phyloP scores from a whole-genome alignment of 73 alveolate species.

The Urostyla sp. region DNA sequence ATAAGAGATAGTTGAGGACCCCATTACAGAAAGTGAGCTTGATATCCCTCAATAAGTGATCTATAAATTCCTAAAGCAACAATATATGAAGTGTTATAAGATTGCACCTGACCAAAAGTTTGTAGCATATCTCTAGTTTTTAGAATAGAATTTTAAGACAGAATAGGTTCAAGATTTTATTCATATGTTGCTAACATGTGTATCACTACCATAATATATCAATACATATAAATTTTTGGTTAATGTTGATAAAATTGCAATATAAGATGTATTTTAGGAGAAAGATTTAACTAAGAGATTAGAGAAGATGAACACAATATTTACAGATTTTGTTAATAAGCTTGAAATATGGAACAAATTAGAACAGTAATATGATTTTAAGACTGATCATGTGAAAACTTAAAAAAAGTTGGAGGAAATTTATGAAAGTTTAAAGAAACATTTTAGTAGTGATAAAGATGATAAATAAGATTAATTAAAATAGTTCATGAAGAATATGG shows the following conservation, averaged over 20 bases:
- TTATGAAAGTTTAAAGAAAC: constrained; percentile 63
- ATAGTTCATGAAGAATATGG: constrained; percentile 59
- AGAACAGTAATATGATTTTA: constrained; percentile 67
- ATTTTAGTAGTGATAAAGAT: constrained; percentile 69
- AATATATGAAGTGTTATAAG: constrained; percentile 53
- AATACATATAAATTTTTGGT: constrained; percentile 63
- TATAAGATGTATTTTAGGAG: constrained; percentile 62
- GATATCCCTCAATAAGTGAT: constrained; percentile 57
- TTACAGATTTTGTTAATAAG: constrained; percentile 65
- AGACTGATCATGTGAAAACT: constrained; percentile 58
- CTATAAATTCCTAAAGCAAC: constrained; percentile 61
- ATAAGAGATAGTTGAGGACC: constrained; percentile 40
- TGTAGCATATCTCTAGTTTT: constrained; percentile 40
- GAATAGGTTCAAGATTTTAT: constrained; percentile 61
- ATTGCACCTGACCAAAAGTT: constrained; percentile 51
- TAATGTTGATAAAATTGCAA: constrained; percentile 26
- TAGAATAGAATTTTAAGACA: constrained; percentile 55
- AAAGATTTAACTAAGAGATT: constrained; percentile 51
- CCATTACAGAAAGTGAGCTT: constrained; percentile 33
- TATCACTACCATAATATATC: constrained; percentile 63
- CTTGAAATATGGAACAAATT: constrained; percentile 66
- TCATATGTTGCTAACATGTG: constrained; percentile 59
- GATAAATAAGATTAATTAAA: constrained; percentile 61
- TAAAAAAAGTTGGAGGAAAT: constrained; percentile 72
- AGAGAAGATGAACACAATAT: constrained; percentile 45